Evolutionary conservation across 805 yeast genomes (phyloP), one percentile per base, ranked within the genome.

Genomic region (Metahyphopichia silvanorum): DNA sequence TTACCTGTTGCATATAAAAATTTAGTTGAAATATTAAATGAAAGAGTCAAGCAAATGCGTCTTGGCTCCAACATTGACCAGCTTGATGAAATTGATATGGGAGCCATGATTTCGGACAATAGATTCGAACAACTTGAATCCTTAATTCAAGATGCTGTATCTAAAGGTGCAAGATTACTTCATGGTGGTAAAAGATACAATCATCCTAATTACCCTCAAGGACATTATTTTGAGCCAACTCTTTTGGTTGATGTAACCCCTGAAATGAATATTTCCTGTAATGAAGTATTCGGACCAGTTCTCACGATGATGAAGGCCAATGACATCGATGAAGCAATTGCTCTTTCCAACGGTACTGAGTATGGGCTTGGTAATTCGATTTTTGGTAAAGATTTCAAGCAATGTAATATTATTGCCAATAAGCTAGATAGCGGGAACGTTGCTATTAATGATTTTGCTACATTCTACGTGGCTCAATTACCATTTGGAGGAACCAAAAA

Each of bases 381-480:
- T 1, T 93, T 89, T 59, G 94, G 97, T 17, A 64, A 67, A 13
- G 68, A 74, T 46, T 74, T 75, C 53, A 47, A 55, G 5, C 74
- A 71, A 32, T 74, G 88, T 37, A 76, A 79, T 48, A 60, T 64
- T 30, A 77, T 87, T 19, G 85, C 89, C 9, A 69, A 78, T 44
- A 55, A 62, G 6, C 59, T 93, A 45, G 71, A 78, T 22, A 74
- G 89, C 26, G 99, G 98, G 16, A 93, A 89, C 52, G 95, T 93
- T 29, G 96, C 98, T 6, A 86, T 93, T 40, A 93, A 93, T 57
- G 99, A 93, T 64, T 93, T 93, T 68, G 99, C 98, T 6, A 91
- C 98, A 0, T 93, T 79, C 53, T 87, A 89, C 51, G 86, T 93
- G 21, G 89, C 96, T 45, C 98, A 93, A 61, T 69, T 93, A 46